Evolutionary conservation across 768 basidiomycete genomes (phyloP), one percentile per base, ranked within the genome.

Genomic region (Russula earlei): DNA sequence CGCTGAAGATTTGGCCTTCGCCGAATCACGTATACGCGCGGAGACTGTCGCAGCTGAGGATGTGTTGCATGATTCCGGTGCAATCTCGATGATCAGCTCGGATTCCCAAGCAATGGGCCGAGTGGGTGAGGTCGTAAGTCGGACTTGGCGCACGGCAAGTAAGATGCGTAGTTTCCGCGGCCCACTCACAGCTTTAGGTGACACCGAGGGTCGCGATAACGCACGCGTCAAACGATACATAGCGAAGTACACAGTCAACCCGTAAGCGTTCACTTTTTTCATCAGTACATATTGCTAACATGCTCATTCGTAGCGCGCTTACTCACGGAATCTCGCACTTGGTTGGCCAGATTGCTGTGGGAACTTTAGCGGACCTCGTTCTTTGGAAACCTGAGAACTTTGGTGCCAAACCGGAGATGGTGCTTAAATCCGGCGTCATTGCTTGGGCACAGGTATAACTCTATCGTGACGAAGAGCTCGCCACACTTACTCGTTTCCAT

Each of bases 81-180:
- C 96, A 2, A 96, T 99, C 41, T 87, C 91, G 3, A 97, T 98
- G 83, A 94, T 97, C 62, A 89, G 86, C 62, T 92, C 90, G 2
- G 96, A 99, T 67, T 87, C 92, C 2, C 96, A 97, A 69, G 96
- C 96, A 0, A 98, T 99, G 96, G 94, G 95, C 10, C 82, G 95
- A 17, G 92, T 99, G 6, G 96, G 91, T 10, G 96, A 99, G 68
- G 95, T 98, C 17, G 73, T 91, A 2, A 80, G 85, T 43, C 74
- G 96, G 50, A 96, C 96, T 0, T 99, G 96, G 96, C 77, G 94
- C 43, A 98, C 96, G 0, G 96, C 96, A 31, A 89, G 87, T 69
- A 99, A 99, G 75, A 85, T 99, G 86, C 79, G 79, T 53, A 81
- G 84, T 44, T 73, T 86, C 58, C 73, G 78, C 25, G 96, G 96